Conservation (phyloP, 176 grass and related monocot species). For the Rhynchospora pubera region DNA sequence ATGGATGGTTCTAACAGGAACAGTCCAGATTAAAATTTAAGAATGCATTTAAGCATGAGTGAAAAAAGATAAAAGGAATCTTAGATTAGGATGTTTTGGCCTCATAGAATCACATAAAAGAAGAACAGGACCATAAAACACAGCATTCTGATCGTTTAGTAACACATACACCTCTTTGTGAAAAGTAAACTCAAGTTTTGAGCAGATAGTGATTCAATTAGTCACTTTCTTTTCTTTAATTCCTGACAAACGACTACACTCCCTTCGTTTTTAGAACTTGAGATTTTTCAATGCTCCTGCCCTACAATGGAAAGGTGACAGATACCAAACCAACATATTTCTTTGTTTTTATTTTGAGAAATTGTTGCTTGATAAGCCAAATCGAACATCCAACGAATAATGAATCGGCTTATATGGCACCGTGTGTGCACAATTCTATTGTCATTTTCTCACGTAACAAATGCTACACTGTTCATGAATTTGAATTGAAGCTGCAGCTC, state of each 20-base stretch:
- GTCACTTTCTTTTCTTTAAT: constrained; percentile 24
- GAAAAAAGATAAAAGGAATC: not conserved
- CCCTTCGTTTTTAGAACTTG: not conserved
- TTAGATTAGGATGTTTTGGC: constrained; percentile 15
- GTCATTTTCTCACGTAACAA: not conserved
- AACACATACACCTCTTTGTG: not conserved
- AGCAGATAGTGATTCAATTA: constrained; percentile 11
- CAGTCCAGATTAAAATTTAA: not conserved
- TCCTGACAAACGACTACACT: constrained; percentile 2
- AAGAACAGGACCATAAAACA: not conserved
- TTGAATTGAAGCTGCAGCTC: not conserved
- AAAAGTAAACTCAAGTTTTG: constrained; percentile 5
- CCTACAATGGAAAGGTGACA: constrained; percentile 28
- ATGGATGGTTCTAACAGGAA: not conserved
- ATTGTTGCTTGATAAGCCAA: constrained; percentile 16
- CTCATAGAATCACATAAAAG: constrained; percentile 24
- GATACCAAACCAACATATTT: constrained; percentile 16
- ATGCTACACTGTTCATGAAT: not conserved
- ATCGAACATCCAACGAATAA: constrained; percentile 6
- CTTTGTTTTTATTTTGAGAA: not conserved
- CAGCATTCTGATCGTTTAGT: not conserved
- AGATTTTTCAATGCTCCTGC: constrained; percentile 23
- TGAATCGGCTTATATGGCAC: constrained; percentile 12
- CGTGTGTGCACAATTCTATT: not conserved
- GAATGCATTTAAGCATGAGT: not conserved